Evolutionary conservation across 2,329 filamentous ascomycete genomes (phyloP).

Genomic region (Penicillium crustosum): DNA sequence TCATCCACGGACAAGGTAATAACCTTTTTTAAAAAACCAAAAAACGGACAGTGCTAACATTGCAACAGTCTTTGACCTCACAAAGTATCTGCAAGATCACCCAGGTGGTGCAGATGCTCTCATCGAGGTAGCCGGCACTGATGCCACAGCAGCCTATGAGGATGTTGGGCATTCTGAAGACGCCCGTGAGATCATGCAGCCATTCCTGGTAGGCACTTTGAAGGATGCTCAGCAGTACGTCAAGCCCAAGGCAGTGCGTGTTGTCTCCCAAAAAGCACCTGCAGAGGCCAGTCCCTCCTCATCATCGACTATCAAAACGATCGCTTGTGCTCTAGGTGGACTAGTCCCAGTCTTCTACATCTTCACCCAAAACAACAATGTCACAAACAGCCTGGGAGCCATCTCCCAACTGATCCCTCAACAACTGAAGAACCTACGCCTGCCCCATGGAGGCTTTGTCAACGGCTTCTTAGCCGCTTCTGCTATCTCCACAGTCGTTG

Average conservation of each 20-base stretch:
- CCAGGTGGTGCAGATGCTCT: constrained; percentile 49
- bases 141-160: constrained; percentile 47
- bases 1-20: constrained; percentile 57
- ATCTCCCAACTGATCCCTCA: constrained; percentile 7
- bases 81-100: constrained; percentile 59
- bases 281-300: constrained; percentile 11
- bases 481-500: constrained; percentile 13
- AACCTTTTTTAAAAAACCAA: not conserved
- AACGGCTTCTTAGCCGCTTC: constrained; percentile 17
- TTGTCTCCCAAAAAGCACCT: constrained; percentile 16
- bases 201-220: constrained; percentile 39
- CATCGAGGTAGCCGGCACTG: constrained; percentile 43
- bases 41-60: not conserved
- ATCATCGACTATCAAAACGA: constrained; percentile 28
- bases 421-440: constrained; percentile 3
- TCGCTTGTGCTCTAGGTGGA: constrained; percentile 8
- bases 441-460: constrained; percentile 16
- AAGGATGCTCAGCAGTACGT: constrained; percentile 26
- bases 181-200: constrained; percentile 43
- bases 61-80: constrained; percentile 57
- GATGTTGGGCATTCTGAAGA: constrained; percentile 50
- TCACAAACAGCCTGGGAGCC: not conserved
- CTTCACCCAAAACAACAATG: not conserved
- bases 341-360: constrained; percentile 4
- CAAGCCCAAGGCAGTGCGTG: constrained; percentile 21